Percentiles rank a stretch among this genome's conserved stretches.
phyloP scores from a whole-genome alignment of 169 alveolate species.

The Cytauxzoon felis region DNA sequence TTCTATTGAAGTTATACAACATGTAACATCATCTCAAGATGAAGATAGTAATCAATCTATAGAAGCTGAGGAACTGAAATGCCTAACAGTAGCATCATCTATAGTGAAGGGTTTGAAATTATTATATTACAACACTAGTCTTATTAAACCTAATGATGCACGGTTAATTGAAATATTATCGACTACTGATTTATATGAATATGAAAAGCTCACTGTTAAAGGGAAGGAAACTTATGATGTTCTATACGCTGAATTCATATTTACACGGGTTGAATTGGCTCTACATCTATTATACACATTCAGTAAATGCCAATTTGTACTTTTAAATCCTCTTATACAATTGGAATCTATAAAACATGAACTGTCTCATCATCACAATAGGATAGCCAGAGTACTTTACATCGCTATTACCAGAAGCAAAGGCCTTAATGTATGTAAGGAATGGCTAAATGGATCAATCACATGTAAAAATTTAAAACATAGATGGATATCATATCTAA shows the following conservation, averaged over 20 bases:
- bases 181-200: constrained; percentile 15
- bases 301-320: constrained; percentile 10
- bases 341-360: constrained; percentile 8
- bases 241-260: constrained; percentile 24
- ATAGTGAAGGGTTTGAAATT: constrained; percentile 34
- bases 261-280: constrained; percentile 13
- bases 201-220: constrained; percentile 37
- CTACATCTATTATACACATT: constrained; percentile 3
- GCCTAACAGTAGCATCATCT: constrained; percentile 39
- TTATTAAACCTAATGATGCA: constrained; percentile 7
- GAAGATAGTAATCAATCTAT: not conserved
- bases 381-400: too few relatives aligned
- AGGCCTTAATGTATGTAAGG: too few relatives aligned
- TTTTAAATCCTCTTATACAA: constrained; percentile 33
- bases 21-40: too few relatives aligned
- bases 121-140: not conserved
- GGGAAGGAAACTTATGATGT: constrained; percentile 48
- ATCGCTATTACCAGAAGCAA: too few relatives aligned
- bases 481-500: too few relatives aligned
- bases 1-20: too few relatives aligned
- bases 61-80: constrained; percentile 22
- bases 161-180: constrained; percentile 7
- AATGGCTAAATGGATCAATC: too few relatives aligned
- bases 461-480: too few relatives aligned
- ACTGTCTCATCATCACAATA: not conserved